Conservation (phyloP, 1,284 basidiomycete species). For the Butyriboletus appendiculatus region DNA sequence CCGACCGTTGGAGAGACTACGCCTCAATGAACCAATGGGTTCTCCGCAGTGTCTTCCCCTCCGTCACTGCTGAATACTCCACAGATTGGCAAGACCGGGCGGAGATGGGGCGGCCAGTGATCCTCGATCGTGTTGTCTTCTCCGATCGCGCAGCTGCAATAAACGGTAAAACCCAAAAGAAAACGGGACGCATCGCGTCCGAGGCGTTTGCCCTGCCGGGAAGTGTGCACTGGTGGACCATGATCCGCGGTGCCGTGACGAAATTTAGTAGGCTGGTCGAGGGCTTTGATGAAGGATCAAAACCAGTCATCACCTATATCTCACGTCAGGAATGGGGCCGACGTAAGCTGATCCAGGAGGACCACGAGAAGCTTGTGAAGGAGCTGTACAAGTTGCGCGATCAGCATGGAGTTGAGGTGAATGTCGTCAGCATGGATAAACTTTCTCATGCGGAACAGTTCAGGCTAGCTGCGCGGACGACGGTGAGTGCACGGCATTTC, state of each 20-base stretch:
- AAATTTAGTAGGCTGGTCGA: conserved; percentile 63
- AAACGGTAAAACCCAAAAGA: conserved; percentile 51
- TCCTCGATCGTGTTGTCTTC: conserved; percentile 83
- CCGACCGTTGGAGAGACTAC: conserved; percentile 85
- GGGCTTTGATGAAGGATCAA: conserved; percentile 37
- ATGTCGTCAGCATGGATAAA: conserved; percentile 82
- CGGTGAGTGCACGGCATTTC: conserved; percentile 48
- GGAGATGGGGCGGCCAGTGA: conserved; percentile 64
- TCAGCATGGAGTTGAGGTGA: conserved; percentile 79
- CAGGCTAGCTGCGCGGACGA: conserved; percentile 74
- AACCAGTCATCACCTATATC: conserved; percentile 83
- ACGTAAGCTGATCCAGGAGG: conserved; percentile 62
- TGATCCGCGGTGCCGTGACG: conserved; percentile 71
- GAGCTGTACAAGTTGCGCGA: conserved; percentile 68
- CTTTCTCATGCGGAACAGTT: conserved; percentile 79
- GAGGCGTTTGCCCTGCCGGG: conserved; percentile 75
- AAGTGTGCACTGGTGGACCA: conserved; percentile 79
- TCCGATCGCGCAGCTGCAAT: conserved; percentile 84
- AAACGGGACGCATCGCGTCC: conserved; percentile 64
- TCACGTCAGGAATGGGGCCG: conserved; percentile 86
- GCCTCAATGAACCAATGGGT: conserved; percentile 83
- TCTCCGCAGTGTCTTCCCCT: conserved; percentile 74
- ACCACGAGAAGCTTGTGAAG: conserved; percentile 66
- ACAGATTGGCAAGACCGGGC: conserved; percentile 81
- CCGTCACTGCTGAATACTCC: conserved; percentile 70